These are phyloP conservation scores for Mollisia scopiformis DNA, from an alignment of 2,329 filamentous ascomycete species.

Conservation along the genomic window DNA sequence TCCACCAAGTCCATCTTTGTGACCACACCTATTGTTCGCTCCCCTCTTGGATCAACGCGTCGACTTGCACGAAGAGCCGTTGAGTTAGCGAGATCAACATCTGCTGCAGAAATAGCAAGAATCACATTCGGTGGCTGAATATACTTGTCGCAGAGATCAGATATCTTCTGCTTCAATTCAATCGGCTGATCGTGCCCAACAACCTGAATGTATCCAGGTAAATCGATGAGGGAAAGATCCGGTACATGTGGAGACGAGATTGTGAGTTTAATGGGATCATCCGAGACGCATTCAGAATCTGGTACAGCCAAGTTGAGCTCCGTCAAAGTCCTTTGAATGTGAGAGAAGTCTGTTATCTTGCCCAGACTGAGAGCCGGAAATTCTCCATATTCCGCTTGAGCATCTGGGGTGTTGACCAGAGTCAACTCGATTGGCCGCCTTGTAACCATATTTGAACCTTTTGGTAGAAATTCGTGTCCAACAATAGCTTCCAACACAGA, in stretches of 20 bases:
- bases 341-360: constrained; percentile 88
- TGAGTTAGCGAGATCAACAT: constrained; percentile 96
- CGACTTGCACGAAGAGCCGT: constrained; percentile 88
- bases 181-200: constrained; percentile 87
- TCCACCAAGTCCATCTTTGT: constrained; percentile 99
- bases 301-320: constrained; percentile 94
- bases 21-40: constrained; percentile 96
- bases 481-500: constrained; percentile 97
- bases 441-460: constrained; percentile 99
- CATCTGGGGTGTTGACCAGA: constrained; percentile 89
- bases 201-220: constrained; percentile 97
- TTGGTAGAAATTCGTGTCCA: constrained; percentile 95
- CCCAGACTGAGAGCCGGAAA: constrained; percentile 90
- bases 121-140: constrained; percentile 97
- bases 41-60: constrained; percentile 89
- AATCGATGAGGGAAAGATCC: constrained; percentile 91
- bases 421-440: constrained; percentile 94
- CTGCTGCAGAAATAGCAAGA: constrained; percentile 93
- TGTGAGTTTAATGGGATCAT: constrained; percentile 93
- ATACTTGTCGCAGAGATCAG: constrained; percentile 96
- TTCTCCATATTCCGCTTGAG: constrained; percentile 88
- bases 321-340: constrained; percentile 90
- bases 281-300: constrained; percentile 87
- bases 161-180: constrained; percentile 93
- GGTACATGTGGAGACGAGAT: constrained; percentile 96